Conservation (phyloP, 257 asterid genomes). For the Ballota nigra region DNA sequence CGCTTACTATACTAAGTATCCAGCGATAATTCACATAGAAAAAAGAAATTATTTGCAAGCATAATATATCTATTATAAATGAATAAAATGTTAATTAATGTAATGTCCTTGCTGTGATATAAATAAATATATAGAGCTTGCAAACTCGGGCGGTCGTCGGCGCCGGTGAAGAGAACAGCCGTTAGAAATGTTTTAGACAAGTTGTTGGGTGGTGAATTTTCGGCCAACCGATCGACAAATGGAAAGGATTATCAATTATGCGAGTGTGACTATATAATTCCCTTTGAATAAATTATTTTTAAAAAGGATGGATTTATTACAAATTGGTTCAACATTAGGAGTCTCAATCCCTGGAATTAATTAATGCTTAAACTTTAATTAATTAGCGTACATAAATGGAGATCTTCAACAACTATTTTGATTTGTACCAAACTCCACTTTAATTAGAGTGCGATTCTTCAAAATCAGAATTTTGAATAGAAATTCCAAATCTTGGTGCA, state of each 20-base stretch:
- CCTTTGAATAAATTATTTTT: neutral
- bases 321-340: too few species aligned
- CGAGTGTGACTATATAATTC: neutral
- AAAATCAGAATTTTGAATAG: neutral
- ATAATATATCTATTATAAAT: neutral
- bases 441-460: neutral
- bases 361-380: neutral
- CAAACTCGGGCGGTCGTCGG: too few species aligned
- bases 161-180: neutral
- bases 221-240: slow-evolving; percentile 19
- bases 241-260: slow-evolving; percentile 25
- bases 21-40: too few species aligned
- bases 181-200: neutral
- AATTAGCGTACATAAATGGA: neutral
- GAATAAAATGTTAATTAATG: too few species aligned
- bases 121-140: too few species aligned
- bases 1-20: too few species aligned
- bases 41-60: too few species aligned
- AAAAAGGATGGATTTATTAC: too few species aligned
- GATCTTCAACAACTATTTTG: neutral
- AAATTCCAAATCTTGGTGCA: neutral
- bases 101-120: too few species aligned
- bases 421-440: neutral
- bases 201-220: slow-evolving; percentile 22
- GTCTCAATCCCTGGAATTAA: neutral